Evolutionary conservation across 257 asterid genomes (phyloP).

Genomic region (Hygrophila difformis): DNA sequence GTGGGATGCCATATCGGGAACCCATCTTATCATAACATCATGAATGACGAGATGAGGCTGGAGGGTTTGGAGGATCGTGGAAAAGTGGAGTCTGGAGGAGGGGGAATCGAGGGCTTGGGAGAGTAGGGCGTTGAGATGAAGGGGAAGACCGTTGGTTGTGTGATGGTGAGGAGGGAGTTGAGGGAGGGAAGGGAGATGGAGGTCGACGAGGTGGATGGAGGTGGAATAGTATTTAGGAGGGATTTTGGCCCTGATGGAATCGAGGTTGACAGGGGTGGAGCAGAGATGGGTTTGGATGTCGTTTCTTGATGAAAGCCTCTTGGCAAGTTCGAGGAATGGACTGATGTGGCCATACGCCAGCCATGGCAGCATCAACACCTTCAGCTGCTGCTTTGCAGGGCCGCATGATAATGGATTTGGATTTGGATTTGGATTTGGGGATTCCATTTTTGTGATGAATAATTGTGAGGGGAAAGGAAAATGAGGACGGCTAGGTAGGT

Average conservation of each 20-base stretch:
- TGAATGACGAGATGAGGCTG: conserved; percentile 35
- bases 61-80: conserved; percentile 10
- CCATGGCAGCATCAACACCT: conserved; percentile 65
- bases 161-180: conserved; percentile 46
- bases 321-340: conserved; percentile 57
- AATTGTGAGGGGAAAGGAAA: no score
- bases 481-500: no score
- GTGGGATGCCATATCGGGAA: conserved; percentile 14
- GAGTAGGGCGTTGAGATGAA: conserved; percentile 36
- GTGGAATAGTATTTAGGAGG: conserved; percentile 28
- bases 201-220: conserved; percentile 43
- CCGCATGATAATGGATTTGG: no score
- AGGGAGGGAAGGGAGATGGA: conserved; percentile 36
- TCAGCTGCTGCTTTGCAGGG: no score
- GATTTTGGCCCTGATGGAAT: conserved; percentile 22
- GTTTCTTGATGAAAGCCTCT: conserved; percentile 23
- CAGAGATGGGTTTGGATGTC: conserved; percentile 36
- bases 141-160: conserved; percentile 70
- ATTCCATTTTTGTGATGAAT: no score
- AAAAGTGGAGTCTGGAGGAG: conserved; percentile 23
- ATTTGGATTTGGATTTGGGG: no score
- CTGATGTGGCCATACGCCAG: conserved; percentile 62
- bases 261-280: conserved; percentile 41
- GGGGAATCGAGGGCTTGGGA: conserved; percentile 20
- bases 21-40: conserved; percentile 34